Base-by-base conservation (phyloP, 345 rosid species). In the Gossypium turneri region DNA sequence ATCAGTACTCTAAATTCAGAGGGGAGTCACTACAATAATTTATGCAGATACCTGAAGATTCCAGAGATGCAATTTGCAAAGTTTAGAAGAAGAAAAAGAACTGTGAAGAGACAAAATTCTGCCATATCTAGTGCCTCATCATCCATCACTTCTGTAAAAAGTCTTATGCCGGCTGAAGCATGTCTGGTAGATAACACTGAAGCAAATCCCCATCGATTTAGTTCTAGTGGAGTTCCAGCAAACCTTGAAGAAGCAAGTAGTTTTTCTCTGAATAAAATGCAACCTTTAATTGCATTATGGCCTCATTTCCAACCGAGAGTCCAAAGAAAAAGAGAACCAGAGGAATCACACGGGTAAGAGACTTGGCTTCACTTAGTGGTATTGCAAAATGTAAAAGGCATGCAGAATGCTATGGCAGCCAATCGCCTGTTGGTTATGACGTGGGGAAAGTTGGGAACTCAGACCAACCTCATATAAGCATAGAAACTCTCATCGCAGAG, bases 241-340 rank as follows among this genome's bases (percentile, higher is more conserved):
- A 73, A 73, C 58, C 52, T 48, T 20, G 62, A 75, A 67, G 87
- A 80, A 60, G 66, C 75, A 53, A 56, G 77, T 61, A 65, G 75
- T 20, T 44, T 50, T 65, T 60, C 75, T 67, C 85, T 79, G 77
- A 75, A 61, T 55, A 78, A 80, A 64, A 73, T 70, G 44, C 87
- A 87, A 51, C 43, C n/a, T 70, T 74, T 45, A 82, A 82, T 51
- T 73, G 77, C 60, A 72, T 60, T 67, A 29, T 74, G 16, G 72
- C 72, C 71, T 65, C 81, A 25, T 71, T 58, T 58, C 84, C 79
- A 77, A 81, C 41, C 63, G 81, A 86, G 57, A 80, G 77, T 19
- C 73, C 84, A 22, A 79, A 79, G 60, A 90, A 83, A 79, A 88
- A 86, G 81, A 87, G 82, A 86, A 85, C 92, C 61, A 84, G 78